A percentile compares a stretch with the other conserved stretches of the same genome.
Evolutionary conservation across 495 filamentous ascomycete genomes (phyloP).

Genomic region (Aspergillus homomorphus): DNA sequence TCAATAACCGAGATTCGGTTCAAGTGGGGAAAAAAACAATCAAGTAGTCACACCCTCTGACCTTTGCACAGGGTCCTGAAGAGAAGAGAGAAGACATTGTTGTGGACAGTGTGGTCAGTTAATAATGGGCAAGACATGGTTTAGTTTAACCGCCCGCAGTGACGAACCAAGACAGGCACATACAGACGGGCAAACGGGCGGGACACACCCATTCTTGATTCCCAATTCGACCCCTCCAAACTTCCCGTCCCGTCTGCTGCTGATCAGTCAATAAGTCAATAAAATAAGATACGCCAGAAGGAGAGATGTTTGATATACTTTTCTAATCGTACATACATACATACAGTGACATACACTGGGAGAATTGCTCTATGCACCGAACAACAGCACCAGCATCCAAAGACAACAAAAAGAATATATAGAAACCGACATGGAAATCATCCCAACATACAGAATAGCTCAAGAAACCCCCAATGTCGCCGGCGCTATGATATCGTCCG

Average conservation of each 20-base stretch:
- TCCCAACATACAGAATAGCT: conserved; percentile 4
- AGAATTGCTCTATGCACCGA: not conserved
- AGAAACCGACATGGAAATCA: not conserved
- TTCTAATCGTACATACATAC: conserved; percentile 9
- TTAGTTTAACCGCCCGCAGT: conserved; percentile 2
- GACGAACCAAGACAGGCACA: not conserved
- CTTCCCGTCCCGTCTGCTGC: not conserved
- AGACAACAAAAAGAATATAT: not conserved
- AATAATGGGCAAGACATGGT: not conserved
- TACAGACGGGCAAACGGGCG: too few species aligned
- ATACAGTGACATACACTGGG: not conserved
- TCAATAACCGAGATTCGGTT: too few species aligned
- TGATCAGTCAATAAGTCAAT: not conserved
- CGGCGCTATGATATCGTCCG: conserved; percentile 44
- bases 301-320: conserved; percentile 9
- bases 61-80: not conserved
- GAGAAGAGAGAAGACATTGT: not conserved
- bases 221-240: not conserved
- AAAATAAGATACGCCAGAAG: too few species aligned
- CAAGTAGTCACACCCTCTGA: too few species aligned
- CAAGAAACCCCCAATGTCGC: conserved; percentile 30
- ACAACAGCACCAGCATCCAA: not conserved
- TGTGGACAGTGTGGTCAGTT: not conserved
- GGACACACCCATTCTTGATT: too few species aligned
- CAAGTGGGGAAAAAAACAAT: too few species aligned